Base-by-base conservation (phyloP, 2,329 filamentous ascomycete species). In the Hypoxylon sp. region DNA sequence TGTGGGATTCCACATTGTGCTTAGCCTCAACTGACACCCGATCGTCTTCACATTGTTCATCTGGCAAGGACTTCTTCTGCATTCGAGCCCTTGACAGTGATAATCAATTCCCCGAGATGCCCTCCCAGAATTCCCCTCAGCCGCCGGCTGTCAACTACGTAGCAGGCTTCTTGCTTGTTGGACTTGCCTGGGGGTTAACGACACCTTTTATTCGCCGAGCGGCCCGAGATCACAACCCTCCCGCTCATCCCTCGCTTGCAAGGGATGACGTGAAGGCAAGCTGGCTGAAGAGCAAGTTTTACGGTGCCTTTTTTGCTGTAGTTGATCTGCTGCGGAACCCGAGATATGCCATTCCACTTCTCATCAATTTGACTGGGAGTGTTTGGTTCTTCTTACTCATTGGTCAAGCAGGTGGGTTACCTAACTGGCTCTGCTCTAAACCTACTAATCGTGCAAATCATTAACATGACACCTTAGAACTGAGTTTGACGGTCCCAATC, bases 311-410 rank as follows among this genome's bases (percentile, higher is more conserved):
- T 75, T 96, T 93, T 77, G 91, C 90, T 2, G 92, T 95, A 0
- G 75, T 90, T 11, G 94, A 97, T 76, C 83, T 98, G 64, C 80
- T 98, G 57, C 84, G 87, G 64, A 94, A 94, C 73, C 94, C 94
- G 36, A 87, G 88, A 17, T 98, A 98, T 80, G 92, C 93, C 5
- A 81, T 97, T 25, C 95, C 95, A 19, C 80, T 98, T 73, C 81
- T 97, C 57, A 81, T 97, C 64, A 98, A 98, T 78, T 82, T 98
- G 58, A 97, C 95, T 2, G 95, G 95, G 30, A 97, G 93, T 76
- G 86, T 98, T 60, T 98, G 95, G 95, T 98, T 98, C 81, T 98
- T 98, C 75, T 81, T 98, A 72, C 83, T 98, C 71, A 95, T 98
- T 80, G 95, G 95, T 5, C 89, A 96, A 79, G 94, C 94, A 75